Evolutionary conservation across 2,329 filamentous ascomycete genomes (phyloP), one percentile per base, ranked within the genome.

Genomic region (Hypoxylon sp.): DNA sequence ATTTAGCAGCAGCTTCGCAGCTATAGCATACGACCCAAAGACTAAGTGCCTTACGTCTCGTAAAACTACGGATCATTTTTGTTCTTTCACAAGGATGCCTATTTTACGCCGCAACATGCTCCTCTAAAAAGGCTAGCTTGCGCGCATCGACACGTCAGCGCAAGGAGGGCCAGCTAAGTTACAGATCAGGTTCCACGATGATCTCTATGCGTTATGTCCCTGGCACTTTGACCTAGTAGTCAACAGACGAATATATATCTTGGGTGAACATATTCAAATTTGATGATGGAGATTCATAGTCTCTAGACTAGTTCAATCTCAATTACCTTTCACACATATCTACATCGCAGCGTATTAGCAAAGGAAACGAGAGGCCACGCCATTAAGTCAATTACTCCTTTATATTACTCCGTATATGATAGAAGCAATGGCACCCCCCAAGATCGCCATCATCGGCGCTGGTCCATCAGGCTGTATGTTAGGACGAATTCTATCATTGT

Each of bases 391-490:
- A 55, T 24, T n/a, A 48, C 33, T 29, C 42, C n/a, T 11, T 22
- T 46, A 22, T 6, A 57, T 24, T 5, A 11, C 39, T 17, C 26
- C 37, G 10, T n/a, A 22, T 24, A 33, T 51, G 35, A 14, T n/a
- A 26, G 14, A 37, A 63, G 66, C 35, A 24, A 73, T 71, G 71
- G 48, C 70, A 42, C 29, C 73, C 37, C 74, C 72, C 17, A 80
- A 73, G 62, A 82, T 86, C 64, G 84, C 84, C 59, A 85, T 86
- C 57, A 76, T 86, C 42, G 84, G 85, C 50, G 84, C 81, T 33
- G 84, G 84, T 5, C 84, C 83, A 9, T 79, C 79, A 8, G 85
- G 85, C 67, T 83, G 84, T 47, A 84, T 83, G 51, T 79, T 89
- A 1, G 86, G 85, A 44, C 82, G 84, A 19, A 81, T 89, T 37